Conservation (phyloP, 1,284 basidiomycete species). For the Filobasidium uniguttulatum region DNA sequence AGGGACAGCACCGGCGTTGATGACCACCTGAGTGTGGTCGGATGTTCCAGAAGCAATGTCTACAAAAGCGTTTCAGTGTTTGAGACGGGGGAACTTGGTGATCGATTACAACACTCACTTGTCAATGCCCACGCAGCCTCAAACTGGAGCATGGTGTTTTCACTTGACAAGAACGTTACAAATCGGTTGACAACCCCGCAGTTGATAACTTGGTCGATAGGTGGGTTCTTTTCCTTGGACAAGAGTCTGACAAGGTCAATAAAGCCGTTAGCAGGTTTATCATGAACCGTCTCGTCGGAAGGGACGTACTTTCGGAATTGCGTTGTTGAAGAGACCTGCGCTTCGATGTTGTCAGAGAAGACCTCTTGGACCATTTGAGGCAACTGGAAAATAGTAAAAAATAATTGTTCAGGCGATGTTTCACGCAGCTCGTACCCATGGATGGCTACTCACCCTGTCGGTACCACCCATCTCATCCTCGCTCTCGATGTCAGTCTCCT, state of each 20-base stretch:
- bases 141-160: constrained; percentile 94
- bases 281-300: neutral
- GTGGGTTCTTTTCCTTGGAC: constrained; percentile 99
- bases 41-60: constrained; percentile 97
- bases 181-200: constrained; percentile 96
- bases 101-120: constrained; percentile 36
- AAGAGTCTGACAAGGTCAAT: constrained; percentile 43
- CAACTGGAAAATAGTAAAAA: constrained; percentile 25
- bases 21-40: constrained; percentile 96
- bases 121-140: constrained; percentile 99
- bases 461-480: constrained; percentile 46
- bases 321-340: constrained; percentile 81
- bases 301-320: constrained; percentile 73
- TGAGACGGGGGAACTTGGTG: neutral
- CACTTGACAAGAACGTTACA: constrained; percentile 79
- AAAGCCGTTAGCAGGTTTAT: constrained; percentile 1
- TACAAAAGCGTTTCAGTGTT: constrained; percentile 4
- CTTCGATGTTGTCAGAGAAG: constrained; percentile 80
- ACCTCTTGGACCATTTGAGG: constrained; percentile 75
- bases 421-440: neutral
- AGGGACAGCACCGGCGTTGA: constrained; percentile 86
- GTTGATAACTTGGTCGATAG: constrained; percentile 98
- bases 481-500: constrained; percentile 37
- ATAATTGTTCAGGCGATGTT: neutral
- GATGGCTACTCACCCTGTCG: constrained; percentile 6